Evolutionary conservation across 495 filamentous ascomycete genomes (phyloP).

Genomic region (Hypomontagnella submonticulosa): DNA sequence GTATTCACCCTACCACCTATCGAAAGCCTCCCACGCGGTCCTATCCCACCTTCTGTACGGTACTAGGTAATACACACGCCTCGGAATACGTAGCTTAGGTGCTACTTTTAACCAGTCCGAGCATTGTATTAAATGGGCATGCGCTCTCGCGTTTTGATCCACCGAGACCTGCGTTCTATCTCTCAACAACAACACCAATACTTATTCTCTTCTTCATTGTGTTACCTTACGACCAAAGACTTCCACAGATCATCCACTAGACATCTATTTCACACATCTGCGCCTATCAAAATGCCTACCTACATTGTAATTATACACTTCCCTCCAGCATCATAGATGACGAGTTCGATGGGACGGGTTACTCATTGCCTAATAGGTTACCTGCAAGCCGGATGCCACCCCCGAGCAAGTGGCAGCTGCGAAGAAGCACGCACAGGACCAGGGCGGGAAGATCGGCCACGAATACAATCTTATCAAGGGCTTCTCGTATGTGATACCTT

Average conservation of each 20-base stretch:
- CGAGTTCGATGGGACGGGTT: constrained; percentile 9
- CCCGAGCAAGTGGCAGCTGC: constrained; percentile 73
- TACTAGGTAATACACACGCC: constrained; percentile 7
- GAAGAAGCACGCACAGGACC: constrained; percentile 72
- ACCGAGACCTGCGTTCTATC: constrained; percentile 17
- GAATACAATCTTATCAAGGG: constrained; percentile 89
- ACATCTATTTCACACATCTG: constrained; percentile 35
- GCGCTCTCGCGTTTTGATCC: constrained; percentile 14
- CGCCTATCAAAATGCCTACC: constrained; percentile 69
- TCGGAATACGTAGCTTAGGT: constrained; percentile 12
- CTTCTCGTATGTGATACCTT: constrained; percentile 75
- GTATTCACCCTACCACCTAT: constrained; percentile 33
- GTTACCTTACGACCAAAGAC: constrained; percentile 11
- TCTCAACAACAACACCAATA: constrained; percentile 14
- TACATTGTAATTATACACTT: constrained; percentile 68
- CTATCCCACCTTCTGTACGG: constrained; percentile 29
- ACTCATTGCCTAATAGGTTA: constrained; percentile 67
- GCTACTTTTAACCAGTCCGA: constrained; percentile 20
- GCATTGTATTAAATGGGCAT: constrained; percentile 34
- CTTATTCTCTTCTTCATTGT: constrained; percentile 13
- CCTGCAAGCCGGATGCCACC: constrained; percentile 74
- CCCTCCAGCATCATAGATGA: constrained; percentile 19
- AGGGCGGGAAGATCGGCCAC: constrained; percentile 84
- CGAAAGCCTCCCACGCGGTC: constrained; percentile 23
- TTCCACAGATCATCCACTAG: constrained; percentile 21